Conservation (phyloP, 208 protist genomes). For the Acanthamoeba rhysodes region DNA sequence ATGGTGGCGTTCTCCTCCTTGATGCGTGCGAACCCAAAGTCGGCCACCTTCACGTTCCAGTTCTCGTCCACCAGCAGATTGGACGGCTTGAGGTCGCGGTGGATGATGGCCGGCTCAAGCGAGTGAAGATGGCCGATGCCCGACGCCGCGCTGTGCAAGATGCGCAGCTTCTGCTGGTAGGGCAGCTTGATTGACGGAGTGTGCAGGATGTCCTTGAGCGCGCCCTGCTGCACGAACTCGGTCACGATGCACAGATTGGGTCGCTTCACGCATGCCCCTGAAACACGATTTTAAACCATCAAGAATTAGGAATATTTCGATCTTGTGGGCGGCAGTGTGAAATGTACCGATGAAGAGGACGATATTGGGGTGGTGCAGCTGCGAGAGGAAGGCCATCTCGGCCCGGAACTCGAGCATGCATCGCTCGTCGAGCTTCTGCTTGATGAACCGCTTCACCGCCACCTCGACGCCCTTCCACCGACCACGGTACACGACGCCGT, state of each 20-base stretch:
- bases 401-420: too few species aligned
- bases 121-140: slow-evolving; percentile 68
- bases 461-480: not conserved
- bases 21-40: too few species aligned
- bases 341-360: slow-evolving; percentile 59
- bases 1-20: too few species aligned
- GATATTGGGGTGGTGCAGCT: too few species aligned
- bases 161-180: not conserved
- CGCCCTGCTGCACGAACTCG: slow-evolving; percentile 83
- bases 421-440: too few species aligned
- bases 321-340: too few species aligned
- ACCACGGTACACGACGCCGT: slow-evolving; percentile 24
- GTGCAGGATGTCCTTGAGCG: slow-evolving; percentile 79
- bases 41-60: too few species aligned
- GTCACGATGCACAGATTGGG: slow-evolving; percentile 86
- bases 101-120: not conserved
- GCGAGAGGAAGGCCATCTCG: too few species aligned
- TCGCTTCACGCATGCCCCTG: slow-evolving; percentile 71
- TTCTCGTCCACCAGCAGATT: too few species aligned
- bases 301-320: too few species aligned
- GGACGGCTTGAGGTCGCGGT: not conserved
- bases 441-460: too few species aligned
- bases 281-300: too few species aligned
- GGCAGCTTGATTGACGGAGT: not conserved
- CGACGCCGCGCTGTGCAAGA: not conserved